Evolutionary conservation across 352 stramenopile genomes (phyloP).

Genomic region (Globisporangium polare): DNA sequence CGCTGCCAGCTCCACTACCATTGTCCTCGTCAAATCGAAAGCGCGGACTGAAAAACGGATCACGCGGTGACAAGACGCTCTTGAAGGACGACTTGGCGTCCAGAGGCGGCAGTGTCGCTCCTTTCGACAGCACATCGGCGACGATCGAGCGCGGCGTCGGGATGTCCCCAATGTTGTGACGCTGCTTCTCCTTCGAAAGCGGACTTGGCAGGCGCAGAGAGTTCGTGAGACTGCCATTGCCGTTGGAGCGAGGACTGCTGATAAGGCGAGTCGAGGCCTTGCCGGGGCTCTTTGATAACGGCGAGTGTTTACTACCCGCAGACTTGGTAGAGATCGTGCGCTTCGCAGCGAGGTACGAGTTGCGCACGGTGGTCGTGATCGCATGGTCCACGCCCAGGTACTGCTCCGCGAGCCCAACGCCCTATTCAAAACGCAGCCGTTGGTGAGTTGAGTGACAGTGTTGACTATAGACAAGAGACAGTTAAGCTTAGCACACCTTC

Average conservation of each 20-base stretch:
- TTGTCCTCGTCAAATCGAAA: constrained; percentile 44
- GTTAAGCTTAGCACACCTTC: constrained; percentile 58
- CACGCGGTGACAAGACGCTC: constrained; percentile 31
- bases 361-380: constrained; percentile 87
- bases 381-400: constrained; percentile 87
- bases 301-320: neutral
- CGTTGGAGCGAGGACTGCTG: constrained; percentile 30
- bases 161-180: constrained; percentile 19
- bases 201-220: constrained; percentile 44
- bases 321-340: constrained; percentile 43
- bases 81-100: constrained; percentile 8
- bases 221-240: constrained; percentile 5
- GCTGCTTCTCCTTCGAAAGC: constrained; percentile 37
- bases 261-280: constrained; percentile 29
- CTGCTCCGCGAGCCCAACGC: constrained; percentile 84
- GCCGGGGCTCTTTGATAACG: constrained; percentile 17
- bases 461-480: too few species aligned
- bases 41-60: constrained; percentile 67
- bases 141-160: constrained; percentile 53
- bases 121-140: constrained; percentile 43
- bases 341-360: constrained; percentile 85
- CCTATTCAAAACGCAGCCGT: constrained; percentile 24
- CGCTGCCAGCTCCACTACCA: neutral
- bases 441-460: neutral
- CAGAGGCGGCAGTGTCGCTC: constrained; percentile 40